phyloP scores from a whole-genome alignment of 1,139 yeast genomes.

The Yamadazyma taylorii region DNA sequence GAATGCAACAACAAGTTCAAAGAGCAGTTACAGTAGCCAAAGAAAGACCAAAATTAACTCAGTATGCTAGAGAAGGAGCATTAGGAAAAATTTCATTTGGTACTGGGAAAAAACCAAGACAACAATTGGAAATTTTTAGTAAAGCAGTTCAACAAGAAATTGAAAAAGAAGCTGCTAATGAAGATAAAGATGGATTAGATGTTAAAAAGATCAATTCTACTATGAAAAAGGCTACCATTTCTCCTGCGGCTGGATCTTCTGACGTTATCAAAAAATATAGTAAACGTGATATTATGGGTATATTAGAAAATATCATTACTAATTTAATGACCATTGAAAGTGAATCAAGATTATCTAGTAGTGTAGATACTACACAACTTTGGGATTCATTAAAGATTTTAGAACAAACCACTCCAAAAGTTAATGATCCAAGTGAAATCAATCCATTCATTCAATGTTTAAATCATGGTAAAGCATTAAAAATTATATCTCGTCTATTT shows the following conservation, averaged over 20 bases:
- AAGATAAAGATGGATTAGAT: constrained; percentile 18
- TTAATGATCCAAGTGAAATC: constrained; percentile 45
- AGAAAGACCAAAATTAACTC: constrained; percentile 77
- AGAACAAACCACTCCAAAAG: constrained; percentile 48
- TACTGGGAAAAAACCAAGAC: constrained; percentile 85
- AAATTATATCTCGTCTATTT: constrained; percentile 84
- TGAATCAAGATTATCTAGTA: constrained; percentile 65
- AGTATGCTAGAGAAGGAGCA: constrained; percentile 81
- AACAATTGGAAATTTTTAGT: constrained; percentile 70
- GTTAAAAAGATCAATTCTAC: constrained; percentile 21
- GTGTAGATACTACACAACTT: constrained; percentile 55
- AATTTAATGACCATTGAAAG: constrained; percentile 82
- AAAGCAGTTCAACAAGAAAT: constrained; percentile 52
- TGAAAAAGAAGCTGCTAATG: constrained; percentile 36
- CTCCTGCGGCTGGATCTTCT: constrained; percentile 24
- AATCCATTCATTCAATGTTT: constrained; percentile 86
- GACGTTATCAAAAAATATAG: constrained; percentile 33
- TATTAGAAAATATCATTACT: constrained; percentile 76
- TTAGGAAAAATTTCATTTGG: constrained; percentile 85
- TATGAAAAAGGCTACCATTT: constrained; percentile 15
- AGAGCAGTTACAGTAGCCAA: constrained; percentile 95
- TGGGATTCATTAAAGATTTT: constrained; percentile 80
- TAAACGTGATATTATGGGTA: constrained; percentile 48
- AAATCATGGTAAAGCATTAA: constrained; percentile 84
- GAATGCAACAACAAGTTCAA: constrained; percentile 98